A percentile compares a stretch with the other conserved stretches of the same genome.
Conservation (phyloP, 768 basidiomycete genomes). For the Candolleomyces aberdarensis region DNA sequence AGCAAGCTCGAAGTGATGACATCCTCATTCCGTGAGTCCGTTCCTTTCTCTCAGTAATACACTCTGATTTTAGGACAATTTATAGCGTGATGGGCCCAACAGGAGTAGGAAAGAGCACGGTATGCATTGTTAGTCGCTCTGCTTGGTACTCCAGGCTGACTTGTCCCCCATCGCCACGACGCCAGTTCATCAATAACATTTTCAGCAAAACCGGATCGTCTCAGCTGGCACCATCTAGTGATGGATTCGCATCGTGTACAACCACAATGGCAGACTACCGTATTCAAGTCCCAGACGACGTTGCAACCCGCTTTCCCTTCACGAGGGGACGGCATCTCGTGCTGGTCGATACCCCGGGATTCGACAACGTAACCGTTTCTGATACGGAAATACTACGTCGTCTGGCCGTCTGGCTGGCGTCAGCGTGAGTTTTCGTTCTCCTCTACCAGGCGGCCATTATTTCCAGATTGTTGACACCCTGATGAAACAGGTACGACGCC, state of each 20-base stretch:
- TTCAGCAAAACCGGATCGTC: not conserved
- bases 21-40: not conserved
- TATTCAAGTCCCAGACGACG: not conserved
- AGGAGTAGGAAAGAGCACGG: not conserved
- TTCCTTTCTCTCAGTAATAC: not conserved
- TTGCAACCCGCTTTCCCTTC: not conserved
- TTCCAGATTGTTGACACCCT: not conserved
- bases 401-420: not conserved
- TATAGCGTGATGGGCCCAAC: not conserved
- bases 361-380: not conserved
- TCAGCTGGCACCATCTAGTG: not conserved
- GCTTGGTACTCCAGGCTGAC: not conserved
- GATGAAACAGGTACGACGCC: not conserved
- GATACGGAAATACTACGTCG: not conserved
- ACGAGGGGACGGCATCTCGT: not conserved
- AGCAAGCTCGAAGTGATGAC: not conserved
- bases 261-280: not conserved
- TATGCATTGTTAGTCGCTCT: not conserved
- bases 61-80: not conserved
- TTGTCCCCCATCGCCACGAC: too few relatives aligned
- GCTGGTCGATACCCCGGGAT: not conserved
- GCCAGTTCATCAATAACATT: not conserved
- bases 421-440: not conserved
- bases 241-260: not conserved
- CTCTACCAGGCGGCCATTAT: not conserved